Evolutionary conservation across 2,329 filamentous ascomycete genomes (phyloP), one percentile per base, ranked within the genome.

Genomic region (Pseudogymnoascus sp.): DNA sequence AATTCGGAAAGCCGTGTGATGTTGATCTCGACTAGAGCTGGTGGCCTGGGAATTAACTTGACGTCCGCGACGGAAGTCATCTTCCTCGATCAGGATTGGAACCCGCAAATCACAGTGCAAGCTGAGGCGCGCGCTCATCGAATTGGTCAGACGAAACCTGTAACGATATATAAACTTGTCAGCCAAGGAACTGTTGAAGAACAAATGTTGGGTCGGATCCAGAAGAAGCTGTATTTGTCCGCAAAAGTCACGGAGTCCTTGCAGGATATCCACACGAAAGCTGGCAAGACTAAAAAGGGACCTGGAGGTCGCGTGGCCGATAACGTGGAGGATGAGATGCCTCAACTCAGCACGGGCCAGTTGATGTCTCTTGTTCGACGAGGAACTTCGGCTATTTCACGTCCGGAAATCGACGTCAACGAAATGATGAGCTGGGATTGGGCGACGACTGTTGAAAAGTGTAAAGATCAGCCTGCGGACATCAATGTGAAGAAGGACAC

Each of bases 31-130:
- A 99, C 95, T 0, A 87, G 95, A 68, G 93, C 95, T 19, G 95
- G 95, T 62, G 95, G 95, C 71, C 92, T 99, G 0, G 95, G 95
- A 11, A 98, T 99, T 79, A 99, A 99, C 73, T 82, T 99, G 64
- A 93, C 93, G 0, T 96, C 92, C 7, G 95, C 95, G 2, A 95
- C 98, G 71, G 98, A 95, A 0, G 93, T 99, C 65, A 96, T 99
- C 69, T 96, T 99, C 67, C 85, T 98, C 62, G 95, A 99, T 71
- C 93, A 95, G 0, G 95, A 99, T 72, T 98, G 96, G 80, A 99
- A 99, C 67, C 95, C 95, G 0, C 93, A 99, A 72, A 93, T 98
- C 74, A 95, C 98, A 69, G 89, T 98, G 37, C 95, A 99, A 75
- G 95, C 95, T 0, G 82, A 98, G 45, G 96, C 92, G 36, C 86